phyloP scores from a whole-genome alignment of 768 basidiomycete genomes.

The Lactarius hatsudake region DNA sequence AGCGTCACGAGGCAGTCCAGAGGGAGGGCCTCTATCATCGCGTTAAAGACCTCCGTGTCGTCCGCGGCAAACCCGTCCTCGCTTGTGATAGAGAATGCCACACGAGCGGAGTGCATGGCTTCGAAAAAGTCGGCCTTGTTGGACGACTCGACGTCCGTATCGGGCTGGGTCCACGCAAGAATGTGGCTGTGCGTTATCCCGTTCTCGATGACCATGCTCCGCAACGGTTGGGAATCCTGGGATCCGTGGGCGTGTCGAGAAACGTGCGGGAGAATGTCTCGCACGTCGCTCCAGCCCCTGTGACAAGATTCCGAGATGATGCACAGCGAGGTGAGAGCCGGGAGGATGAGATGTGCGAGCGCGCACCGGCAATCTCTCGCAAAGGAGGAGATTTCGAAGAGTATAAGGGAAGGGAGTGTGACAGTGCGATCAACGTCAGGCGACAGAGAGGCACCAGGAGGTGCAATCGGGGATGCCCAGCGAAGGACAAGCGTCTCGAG shows the following conservation, averaged over 20 bases:
- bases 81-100: not conserved
- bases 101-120: not conserved
- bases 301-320: not conserved
- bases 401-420: slow-evolving; percentile 3
- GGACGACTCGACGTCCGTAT: not conserved
- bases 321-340: not conserved
- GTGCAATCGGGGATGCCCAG: not conserved
- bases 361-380: not conserved
- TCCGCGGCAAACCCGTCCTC: not conserved
- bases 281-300: not conserved
- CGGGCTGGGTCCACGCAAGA: slow-evolving; percentile 4
- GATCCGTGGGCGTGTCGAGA: not conserved
- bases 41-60: not conserved
- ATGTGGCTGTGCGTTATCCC: not conserved
- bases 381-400: not conserved
- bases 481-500: not conserved
- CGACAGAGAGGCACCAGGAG: not conserved
- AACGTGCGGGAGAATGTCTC: not conserved
- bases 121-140: too few species aligned
- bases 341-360: slow-evolving; percentile 16
- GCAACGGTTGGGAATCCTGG: slow-evolving; percentile 10
- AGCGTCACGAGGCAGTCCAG: not conserved
- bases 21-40: not conserved
- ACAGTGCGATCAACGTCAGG: not conserved
- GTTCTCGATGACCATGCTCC: not conserved